Conservation (phyloP, 2,329 filamentous ascomycete species). For the Monilinia vaccinii-corymbosi region DNA sequence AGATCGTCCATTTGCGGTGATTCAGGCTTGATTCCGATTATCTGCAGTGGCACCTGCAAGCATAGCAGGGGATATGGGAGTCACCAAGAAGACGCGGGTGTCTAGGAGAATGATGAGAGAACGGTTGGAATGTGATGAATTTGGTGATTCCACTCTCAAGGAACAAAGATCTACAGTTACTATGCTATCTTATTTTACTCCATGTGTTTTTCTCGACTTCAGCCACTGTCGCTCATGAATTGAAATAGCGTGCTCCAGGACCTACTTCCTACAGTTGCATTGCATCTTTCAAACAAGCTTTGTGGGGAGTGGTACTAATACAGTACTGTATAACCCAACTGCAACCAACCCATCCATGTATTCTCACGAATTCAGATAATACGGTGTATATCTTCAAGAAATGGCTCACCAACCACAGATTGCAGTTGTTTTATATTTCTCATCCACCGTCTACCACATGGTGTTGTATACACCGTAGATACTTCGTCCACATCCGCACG, state of each 20-base stretch:
- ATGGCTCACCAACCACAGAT: not conserved
- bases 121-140: not conserved
- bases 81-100: not conserved
- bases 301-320: not conserved
- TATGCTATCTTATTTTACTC: not conserved
- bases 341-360: not conserved
- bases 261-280: not conserved
- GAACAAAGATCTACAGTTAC: not conserved
- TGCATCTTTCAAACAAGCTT: not conserved
- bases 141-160: not conserved
- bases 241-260: not conserved
- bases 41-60: not conserved
- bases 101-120: not conserved
- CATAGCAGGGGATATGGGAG: not conserved
- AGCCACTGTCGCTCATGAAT: not conserved
- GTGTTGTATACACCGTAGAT: no score
- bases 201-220: not conserved
- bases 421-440: not conserved
- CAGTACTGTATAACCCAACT: not conserved
- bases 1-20: not conserved
- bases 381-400: not conserved
- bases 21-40: not conserved
- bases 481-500: not conserved
- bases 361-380: not conserved
- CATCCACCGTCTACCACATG: no score